Evolutionary conservation across 495 filamentous ascomycete genomes (phyloP).

Genomic region (Daldinia loculata): DNA sequence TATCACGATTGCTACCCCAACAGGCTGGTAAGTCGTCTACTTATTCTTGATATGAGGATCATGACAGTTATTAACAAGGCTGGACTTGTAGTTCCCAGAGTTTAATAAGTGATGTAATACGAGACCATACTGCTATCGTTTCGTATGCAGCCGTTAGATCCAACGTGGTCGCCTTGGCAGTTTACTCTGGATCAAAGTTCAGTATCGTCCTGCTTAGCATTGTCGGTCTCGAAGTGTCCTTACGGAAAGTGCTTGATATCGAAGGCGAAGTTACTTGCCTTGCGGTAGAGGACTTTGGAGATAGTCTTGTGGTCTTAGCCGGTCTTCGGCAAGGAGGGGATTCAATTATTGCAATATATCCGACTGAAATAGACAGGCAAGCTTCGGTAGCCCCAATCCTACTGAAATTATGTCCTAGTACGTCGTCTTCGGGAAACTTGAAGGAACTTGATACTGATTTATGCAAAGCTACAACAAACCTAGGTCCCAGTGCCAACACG

Average conservation of each 20-base stretch:
- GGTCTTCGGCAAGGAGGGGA: slow-evolving; percentile 43
- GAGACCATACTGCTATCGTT: slow-evolving; percentile 34
- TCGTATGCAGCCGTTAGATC: slow-evolving; percentile 47
- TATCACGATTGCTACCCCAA: slow-evolving; percentile 49
- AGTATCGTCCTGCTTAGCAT: slow-evolving; percentile 47
- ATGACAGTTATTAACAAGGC: slow-evolving; percentile 10
- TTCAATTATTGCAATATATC: slow-evolving; percentile 42
- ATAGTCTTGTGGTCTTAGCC: slow-evolving; percentile 42
- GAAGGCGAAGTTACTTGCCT: slow-evolving; percentile 55
- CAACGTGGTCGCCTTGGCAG: slow-evolving; percentile 48
- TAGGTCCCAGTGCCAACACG: neutral
- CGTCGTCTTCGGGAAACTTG: neutral
- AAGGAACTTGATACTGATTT: neutral
- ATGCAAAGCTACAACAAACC: neutral
- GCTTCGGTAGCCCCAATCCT: slow-evolving; percentile 11
- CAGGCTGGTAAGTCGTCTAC: slow-evolving; percentile 40
- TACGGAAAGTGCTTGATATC: slow-evolving; percentile 40
- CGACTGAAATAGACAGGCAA: slow-evolving; percentile 14
- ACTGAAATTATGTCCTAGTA: slow-evolving; percentile 27
- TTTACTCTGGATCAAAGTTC: slow-evolving; percentile 44
- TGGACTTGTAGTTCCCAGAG: slow-evolving; percentile 39
- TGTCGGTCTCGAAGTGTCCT: slow-evolving; percentile 30
- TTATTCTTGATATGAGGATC: slow-evolving; percentile 23
- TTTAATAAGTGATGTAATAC: slow-evolving; percentile 39
- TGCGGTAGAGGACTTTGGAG: slow-evolving; percentile 31